phyloP scores from a whole-genome alignment of 2,329 filamentous ascomycete species.

The Ophiobolus disseminans region DNA sequence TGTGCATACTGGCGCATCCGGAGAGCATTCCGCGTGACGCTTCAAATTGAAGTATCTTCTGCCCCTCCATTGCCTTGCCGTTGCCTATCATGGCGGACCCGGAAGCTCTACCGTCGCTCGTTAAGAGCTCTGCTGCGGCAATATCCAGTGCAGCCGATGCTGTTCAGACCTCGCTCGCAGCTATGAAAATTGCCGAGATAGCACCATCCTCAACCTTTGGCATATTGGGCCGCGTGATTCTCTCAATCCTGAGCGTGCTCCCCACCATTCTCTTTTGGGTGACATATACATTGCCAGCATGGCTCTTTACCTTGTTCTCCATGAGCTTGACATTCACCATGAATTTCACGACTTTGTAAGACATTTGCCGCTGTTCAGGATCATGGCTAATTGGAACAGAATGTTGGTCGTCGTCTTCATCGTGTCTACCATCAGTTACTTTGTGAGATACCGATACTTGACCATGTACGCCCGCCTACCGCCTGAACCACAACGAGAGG shows the following conservation, averaged over 20 bases:
- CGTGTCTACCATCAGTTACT: conserved; percentile 88
- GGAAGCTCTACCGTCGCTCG: conserved; percentile 27
- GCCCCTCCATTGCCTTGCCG: conserved; percentile 7
- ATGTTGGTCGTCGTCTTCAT: conserved; percentile 74
- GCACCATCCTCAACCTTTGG: conserved; percentile 47
- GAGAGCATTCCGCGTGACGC: conserved; percentile 14
- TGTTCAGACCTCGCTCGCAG: conserved; percentile 25
- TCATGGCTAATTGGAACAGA: conserved; percentile 38
- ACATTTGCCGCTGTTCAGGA: not conserved
- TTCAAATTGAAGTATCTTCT: not conserved
- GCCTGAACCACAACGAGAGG: conserved; percentile 92
- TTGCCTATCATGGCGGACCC: conserved; percentile 34
- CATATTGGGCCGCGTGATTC: conserved; percentile 57
- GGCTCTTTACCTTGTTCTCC: conserved; percentile 88
- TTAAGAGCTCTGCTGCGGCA: conserved; percentile 16
- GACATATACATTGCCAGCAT: conserved; percentile 84
- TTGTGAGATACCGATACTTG: conserved; percentile 92
- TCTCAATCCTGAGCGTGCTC: conserved; percentile 60
- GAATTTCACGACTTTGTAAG: conserved; percentile 95
- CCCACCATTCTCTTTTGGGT: conserved; percentile 75
- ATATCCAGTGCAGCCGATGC: conserved; percentile 14
- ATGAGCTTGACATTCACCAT: conserved; percentile 96
- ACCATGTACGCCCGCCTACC: conserved; percentile 97
- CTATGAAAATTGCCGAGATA: conserved; percentile 29
- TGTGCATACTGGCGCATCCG: conserved; percentile 6